Evolutionary conservation across 257 asterid genomes (phyloP).

Genomic region (Lavandula angustifolia): DNA sequence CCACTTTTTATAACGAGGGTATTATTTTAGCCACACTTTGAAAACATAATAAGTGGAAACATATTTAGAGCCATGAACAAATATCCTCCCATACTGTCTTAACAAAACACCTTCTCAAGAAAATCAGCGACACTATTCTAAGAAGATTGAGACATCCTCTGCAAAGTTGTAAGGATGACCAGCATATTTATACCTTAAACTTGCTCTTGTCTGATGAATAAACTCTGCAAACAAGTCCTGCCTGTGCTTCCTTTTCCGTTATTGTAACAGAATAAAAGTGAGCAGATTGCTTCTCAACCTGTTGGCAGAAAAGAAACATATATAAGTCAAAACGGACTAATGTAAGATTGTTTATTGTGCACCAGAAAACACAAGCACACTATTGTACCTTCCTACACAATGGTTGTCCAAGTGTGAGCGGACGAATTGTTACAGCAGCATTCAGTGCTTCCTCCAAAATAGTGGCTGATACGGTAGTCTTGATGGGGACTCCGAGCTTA

Average conservation of each 20-base stretch:
- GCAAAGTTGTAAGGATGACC: conserved; percentile 11
- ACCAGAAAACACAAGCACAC: conserved; percentile 11
- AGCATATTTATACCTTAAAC: conserved; percentile 63
- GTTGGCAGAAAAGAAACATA: conserved; percentile 39
- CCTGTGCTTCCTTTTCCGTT: conserved; percentile 85
- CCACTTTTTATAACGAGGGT: too few relatives aligned
- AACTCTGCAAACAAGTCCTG: conserved; percentile 85
- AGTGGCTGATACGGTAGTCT: conserved; percentile 92
- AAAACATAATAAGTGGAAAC: too few relatives aligned
- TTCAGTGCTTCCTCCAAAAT: conserved; percentile 95
- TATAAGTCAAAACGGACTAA: conserved; percentile 30
- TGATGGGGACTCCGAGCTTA: conserved; percentile 95
- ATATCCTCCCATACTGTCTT: conserved; percentile 1
- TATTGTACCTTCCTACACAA: conserved; percentile 71
- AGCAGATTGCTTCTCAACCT: conserved; percentile 97
- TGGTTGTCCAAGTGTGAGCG: conserved; percentile 78
- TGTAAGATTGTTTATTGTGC: conserved; percentile 11
- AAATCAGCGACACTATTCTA: not conserved
- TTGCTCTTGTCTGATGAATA: conserved; percentile 85
- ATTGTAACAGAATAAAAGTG: conserved; percentile 88
- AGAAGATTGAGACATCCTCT: not conserved
- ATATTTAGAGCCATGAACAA: not conserved
- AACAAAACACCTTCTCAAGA: conserved; percentile 6
- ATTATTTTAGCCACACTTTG: too few relatives aligned
- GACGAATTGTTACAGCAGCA: conserved; percentile 64